Conservation (phyloP, 2,329 filamentous ascomycete genomes). For the Xylaria sp. region DNA sequence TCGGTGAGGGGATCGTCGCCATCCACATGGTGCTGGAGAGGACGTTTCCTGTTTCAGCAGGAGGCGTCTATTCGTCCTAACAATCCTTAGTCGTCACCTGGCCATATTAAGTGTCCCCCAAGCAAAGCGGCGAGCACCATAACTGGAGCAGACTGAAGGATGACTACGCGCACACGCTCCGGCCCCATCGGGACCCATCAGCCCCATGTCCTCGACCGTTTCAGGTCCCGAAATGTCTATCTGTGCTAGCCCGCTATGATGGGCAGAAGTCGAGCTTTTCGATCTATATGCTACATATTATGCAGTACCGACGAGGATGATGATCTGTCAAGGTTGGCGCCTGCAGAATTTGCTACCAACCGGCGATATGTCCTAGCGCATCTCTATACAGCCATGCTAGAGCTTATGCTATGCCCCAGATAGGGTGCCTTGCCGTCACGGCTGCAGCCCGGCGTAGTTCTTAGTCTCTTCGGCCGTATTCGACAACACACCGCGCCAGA, state of each 20-base stretch:
- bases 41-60: constrained; percentile 47
- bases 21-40: constrained; percentile 45
- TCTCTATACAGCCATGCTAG: constrained; percentile 2
- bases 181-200: constrained; percentile 26
- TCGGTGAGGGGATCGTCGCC: constrained; percentile 38
- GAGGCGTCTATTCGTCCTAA: constrained; percentile 39
- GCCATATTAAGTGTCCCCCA: constrained; percentile 22
- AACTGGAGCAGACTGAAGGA: constrained; percentile 24
- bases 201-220: constrained; percentile 35
- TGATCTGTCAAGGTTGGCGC: constrained; percentile 23
- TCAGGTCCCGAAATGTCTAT: constrained; percentile 30
- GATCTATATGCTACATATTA: constrained; percentile 7
- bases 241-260: constrained; percentile 12
- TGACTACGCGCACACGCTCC: constrained; percentile 27
- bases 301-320: constrained; percentile 8
- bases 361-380: neutral
- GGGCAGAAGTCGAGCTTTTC: neutral
- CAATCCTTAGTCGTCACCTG: constrained; percentile 34
- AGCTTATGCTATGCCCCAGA: constrained; percentile 10
- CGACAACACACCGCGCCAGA: constrained; percentile 27
- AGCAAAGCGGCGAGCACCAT: constrained; percentile 15
- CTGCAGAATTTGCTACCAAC: constrained; percentile 13
- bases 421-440: constrained; percentile 16
- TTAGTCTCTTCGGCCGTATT: constrained; percentile 36
- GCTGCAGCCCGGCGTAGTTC: constrained; percentile 10